Evolutionary conservation across 2,329 filamentous ascomycete genomes (phyloP), one percentile per base, ranked within the genome.

Genomic region (Alternaria gaisen): DNA sequence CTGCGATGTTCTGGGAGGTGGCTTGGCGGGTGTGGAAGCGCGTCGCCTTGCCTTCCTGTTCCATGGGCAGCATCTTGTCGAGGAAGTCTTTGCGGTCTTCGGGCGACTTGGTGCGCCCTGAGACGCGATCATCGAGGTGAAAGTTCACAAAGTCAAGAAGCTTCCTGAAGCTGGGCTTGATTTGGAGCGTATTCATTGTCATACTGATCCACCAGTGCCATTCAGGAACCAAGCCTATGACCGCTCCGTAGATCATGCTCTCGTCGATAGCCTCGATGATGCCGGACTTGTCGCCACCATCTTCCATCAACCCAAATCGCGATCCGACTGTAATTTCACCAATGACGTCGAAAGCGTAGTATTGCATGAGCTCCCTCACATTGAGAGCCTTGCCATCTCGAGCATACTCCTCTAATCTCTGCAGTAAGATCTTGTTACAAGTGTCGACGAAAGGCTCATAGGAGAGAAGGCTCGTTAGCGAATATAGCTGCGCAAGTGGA

Each of bases 371-470:
- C 32, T 36, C 32, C 1, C 32, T 16, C 5, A 36, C 32, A 16
- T 36, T 3, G 14, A 36, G 32, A 14, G 32, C 32, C 12, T 36
- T 36, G 32, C 5, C 32, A 16, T 16, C 14, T 36, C 1, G 32
- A 16, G 32, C 32, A 8, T 36, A 36, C 5, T 36, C 32, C 32
- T 36, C 32, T 36, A 36, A 1, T 36, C 32, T 36, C 12, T 36
- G 32, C 32, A 36, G 5, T 14, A 36, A 4, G 32, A 36, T 36
- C 14, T 36, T 36, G 1, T 36, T 36, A 16, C 72, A 75, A 26
- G 72, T 68, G 58, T 82, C 75, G 3, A 82, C 77, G 28, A 78
- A 79, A 1, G 72, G 72, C 63, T 82, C 80, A 22, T 81, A 71
- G 10, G 79, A 73, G 32, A 75, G 73, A 20, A 82, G 60, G 2